Conservation (phyloP, 345 rosid species). For the Lepidium didymum region DNA sequence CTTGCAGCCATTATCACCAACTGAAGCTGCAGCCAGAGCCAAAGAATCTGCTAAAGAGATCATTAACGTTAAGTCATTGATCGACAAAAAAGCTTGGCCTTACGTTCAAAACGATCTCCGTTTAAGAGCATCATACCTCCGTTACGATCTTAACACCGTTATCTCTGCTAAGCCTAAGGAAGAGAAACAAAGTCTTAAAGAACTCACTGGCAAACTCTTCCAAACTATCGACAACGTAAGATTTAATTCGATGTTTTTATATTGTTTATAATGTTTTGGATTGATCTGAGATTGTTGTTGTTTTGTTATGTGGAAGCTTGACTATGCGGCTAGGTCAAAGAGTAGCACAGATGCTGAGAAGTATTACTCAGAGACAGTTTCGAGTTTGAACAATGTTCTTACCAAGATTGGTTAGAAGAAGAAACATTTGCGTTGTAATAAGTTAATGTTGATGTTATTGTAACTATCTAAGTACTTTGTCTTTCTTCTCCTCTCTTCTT, state of each 20-base stretch:
- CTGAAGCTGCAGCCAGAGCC: constrained; percentile 65
- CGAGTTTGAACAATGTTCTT: constrained; percentile 73
- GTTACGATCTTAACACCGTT: constrained; percentile 84
- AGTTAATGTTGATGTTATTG: neutral
- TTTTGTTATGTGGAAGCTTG: constrained; percentile 43
- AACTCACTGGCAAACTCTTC: constrained; percentile 79
- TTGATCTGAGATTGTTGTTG: neutral
- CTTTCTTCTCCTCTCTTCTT: neutral
- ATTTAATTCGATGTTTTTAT: neutral
- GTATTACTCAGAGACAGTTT: constrained; percentile 72
- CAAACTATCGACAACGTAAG: constrained; percentile 57
- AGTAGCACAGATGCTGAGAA: constrained; percentile 88
- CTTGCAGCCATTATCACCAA: constrained; percentile 64
- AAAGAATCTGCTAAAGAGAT: constrained; percentile 91
- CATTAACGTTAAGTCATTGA: constrained; percentile 56
- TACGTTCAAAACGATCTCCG: constrained; percentile 88
- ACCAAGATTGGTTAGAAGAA: constrained; percentile 69
- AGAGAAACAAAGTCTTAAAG: constrained; percentile 61
- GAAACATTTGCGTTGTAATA: constrained; percentile 1
- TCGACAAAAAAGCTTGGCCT: constrained; percentile 96
- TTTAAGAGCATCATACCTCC: constrained; percentile 61
- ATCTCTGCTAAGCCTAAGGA: constrained; percentile 67
- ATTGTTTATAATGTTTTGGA: neutral
- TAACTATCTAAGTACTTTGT: constrained; percentile 19
- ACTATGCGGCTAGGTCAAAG: constrained; percentile 87